Evolutionary conservation across 2,329 filamentous ascomycete genomes (phyloP).

Genomic region (Beauveria brongniartii): DNA sequence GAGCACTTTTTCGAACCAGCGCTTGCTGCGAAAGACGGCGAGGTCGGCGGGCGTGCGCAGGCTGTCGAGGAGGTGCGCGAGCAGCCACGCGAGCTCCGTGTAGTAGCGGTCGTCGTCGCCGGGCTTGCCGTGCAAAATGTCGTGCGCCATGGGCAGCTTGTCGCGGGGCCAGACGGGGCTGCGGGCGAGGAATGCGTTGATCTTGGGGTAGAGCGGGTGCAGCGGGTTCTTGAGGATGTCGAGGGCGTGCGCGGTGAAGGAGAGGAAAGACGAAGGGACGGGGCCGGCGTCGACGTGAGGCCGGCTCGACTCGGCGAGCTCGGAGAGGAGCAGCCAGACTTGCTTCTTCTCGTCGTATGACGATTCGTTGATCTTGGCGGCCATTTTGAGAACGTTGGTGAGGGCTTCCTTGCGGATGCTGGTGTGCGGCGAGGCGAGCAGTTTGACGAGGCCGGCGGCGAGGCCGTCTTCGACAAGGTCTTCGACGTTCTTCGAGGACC

Average conservation of each 20-base stretch:
- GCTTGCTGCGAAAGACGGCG: constrained; percentile 50
- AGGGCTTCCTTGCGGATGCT: constrained; percentile 75
- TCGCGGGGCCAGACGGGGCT: constrained; percentile 68
- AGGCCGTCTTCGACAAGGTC: constrained; percentile 73
- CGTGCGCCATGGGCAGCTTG: constrained; percentile 62
- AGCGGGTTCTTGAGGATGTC: constrained; percentile 66
- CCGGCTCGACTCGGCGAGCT: constrained; percentile 67
- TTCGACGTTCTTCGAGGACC: constrained; percentile 69
- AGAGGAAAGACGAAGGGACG: constrained; percentile 65
- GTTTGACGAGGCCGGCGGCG: constrained; percentile 59
- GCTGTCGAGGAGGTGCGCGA: constrained; percentile 61
- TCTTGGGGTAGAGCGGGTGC: constrained; percentile 75
- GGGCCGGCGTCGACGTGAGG: constrained; percentile 44
- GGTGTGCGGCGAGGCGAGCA: constrained; percentile 65
- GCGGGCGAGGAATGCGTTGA: constrained; percentile 76
- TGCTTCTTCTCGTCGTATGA: constrained; percentile 69
- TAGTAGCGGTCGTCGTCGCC: constrained; percentile 66
- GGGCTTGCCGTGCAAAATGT: constrained; percentile 56
- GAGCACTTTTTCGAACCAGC: constrained; percentile 68
- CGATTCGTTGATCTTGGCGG: constrained; percentile 56
- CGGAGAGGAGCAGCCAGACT: constrained; percentile 70
- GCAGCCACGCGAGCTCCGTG: constrained; percentile 65
- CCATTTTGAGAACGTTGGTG: constrained; percentile 58
- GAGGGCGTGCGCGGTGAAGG: constrained; percentile 65
- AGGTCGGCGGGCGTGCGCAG: constrained; percentile 53